Percentiles rank a stretch among this genome's conserved stretches.
phyloP scores from a whole-genome alignment of 495 filamentous ascomycete species.

The Pseudomonodictys pantanalensis region DNA sequence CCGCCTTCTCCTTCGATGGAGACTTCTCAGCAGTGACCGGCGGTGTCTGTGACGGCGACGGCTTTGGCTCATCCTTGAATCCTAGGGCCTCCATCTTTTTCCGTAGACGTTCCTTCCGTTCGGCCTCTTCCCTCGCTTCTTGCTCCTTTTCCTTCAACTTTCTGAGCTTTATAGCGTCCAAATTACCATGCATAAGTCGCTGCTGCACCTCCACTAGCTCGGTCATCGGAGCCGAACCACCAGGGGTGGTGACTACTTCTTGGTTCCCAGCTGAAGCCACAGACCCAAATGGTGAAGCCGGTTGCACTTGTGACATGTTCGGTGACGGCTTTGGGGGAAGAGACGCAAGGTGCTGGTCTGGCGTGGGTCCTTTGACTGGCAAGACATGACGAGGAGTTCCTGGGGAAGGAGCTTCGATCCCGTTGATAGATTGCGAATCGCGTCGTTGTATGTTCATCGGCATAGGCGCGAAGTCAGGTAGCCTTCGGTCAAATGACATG shows the following conservation, averaged over 20 bases:
- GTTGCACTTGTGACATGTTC: conserved; percentile 25
- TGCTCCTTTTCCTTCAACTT: conserved; percentile 75
- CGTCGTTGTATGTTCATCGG: conserved; percentile 42
- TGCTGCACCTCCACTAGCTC: conserved; percentile 62
- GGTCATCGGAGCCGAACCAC: conserved; percentile 35
- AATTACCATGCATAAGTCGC: conserved; percentile 78
- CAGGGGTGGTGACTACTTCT: conserved; percentile 25
- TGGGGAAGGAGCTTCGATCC: conserved; percentile 36
- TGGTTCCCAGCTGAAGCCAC: conserved; percentile 35
- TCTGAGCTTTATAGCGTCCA: conserved; percentile 57
- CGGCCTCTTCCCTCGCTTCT: conserved; percentile 77
- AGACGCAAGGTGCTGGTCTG: conserved; percentile 14
- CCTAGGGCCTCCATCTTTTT: conserved; percentile 79
- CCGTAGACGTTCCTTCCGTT: conserved; percentile 73
- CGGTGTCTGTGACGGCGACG: conserved; percentile 31
- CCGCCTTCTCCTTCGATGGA: conserved; percentile 25
- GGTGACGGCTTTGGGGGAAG: conserved; percentile 35
- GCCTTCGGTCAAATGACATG: conserved; percentile 51
- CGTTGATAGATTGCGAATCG: conserved; percentile 47
- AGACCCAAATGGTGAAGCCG: conserved; percentile 26
- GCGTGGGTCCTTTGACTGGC: neutral
- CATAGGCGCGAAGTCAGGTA: conserved; percentile 47
- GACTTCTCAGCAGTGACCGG: conserved; percentile 21
- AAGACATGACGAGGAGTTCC: conserved; percentile 18
- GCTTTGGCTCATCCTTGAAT: conserved; percentile 59